These are phyloP conservation scores for Linnemannia schmuckeri DNA, from an alignment of 192 early-diverging fungal genomes.

Conservation along the genomic window DNA sequence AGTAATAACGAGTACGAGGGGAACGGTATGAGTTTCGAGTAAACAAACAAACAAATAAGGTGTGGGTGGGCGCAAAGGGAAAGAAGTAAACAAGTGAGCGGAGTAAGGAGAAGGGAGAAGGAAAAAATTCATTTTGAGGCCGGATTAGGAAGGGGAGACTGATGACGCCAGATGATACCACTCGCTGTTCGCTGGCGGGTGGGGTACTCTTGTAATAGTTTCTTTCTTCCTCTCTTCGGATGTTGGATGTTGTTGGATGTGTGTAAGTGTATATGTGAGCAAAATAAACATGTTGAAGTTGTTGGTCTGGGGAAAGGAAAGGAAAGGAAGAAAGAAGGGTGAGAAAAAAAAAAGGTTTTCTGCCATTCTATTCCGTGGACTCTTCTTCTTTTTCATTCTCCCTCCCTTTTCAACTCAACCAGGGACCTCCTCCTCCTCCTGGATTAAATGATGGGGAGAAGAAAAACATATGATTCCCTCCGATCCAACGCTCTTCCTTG, in stretches of 20 bases:
- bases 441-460: neutral
- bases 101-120: neutral
- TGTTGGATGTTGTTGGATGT: neutral
- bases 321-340: neutral
- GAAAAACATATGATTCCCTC: neutral
- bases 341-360: neutral
- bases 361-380: neutral
- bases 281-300: constrained; percentile 1
- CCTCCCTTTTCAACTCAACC: neutral
- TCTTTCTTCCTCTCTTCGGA: neutral
- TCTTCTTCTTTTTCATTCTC: neutral
- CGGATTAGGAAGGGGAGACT: neutral
- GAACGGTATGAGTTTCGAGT: neutral
- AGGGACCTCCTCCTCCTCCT: neutral
- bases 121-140: constrained; percentile 3
- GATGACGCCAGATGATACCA: constrained; percentile 46
- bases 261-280: neutral
- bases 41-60: neutral
- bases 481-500: neutral
- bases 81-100: neutral
- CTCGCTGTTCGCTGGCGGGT: neutral
- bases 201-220: neutral
- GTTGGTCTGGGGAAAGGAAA: constrained; percentile 1
- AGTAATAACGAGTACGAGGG: neutral
- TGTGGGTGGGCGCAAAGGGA: neutral